These are phyloP conservation scores for Aaosphaeria pasadenensis DNA, from an alignment of 2,329 filamentous ascomycete genomes.

Conservation along the genomic window DNA sequence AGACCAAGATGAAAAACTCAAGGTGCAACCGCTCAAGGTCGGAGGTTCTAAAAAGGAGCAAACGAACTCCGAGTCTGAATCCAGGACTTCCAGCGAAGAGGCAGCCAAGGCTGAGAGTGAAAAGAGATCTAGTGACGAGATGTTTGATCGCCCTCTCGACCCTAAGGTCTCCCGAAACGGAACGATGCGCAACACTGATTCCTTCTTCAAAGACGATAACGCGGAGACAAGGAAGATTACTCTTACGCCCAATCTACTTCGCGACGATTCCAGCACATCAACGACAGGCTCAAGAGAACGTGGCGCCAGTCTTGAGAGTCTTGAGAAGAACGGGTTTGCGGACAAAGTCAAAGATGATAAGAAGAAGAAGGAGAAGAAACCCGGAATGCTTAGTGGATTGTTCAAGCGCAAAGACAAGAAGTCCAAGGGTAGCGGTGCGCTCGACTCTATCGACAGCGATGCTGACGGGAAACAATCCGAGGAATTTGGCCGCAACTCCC, in stretches of 20 bases:
- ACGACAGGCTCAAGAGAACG: conserved; percentile 43
- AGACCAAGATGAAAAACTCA: conserved; percentile 35
- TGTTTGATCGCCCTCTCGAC: conserved; percentile 50
- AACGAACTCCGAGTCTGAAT: conserved; percentile 11
- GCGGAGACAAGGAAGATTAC: conserved; percentile 97
- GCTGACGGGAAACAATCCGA: conserved; percentile 42
- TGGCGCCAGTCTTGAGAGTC: conserved; percentile 69
- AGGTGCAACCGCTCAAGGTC: conserved; percentile 38
- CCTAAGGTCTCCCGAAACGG: conserved; percentile 67
- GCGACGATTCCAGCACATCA: conserved; percentile 64
- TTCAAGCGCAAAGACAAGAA: conserved; percentile 67
- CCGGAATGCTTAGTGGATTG: conserved; percentile 67
- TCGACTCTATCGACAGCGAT: conserved; percentile 39
- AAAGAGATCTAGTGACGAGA: conserved; percentile 64
- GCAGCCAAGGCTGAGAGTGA: conserved; percentile 42
- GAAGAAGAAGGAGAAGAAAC: conserved; percentile 69
- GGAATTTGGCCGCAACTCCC: conserved; percentile 33
- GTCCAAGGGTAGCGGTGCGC: conserved; percentile 36
- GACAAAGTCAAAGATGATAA: conserved; percentile 70
- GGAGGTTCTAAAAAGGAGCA: conserved; percentile 29
- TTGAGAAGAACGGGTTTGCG: conserved; percentile 63
- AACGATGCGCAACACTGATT: conserved; percentile 86
- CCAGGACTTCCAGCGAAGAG: conserved; percentile 32
- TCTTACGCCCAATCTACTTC: conserved; percentile 84
- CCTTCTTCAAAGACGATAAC: conserved; percentile 95